These are phyloP conservation scores for Daldinia caldariorum DNA, from an alignment of 495 filamentous ascomycete species.

Conservation along the genomic window DNA sequence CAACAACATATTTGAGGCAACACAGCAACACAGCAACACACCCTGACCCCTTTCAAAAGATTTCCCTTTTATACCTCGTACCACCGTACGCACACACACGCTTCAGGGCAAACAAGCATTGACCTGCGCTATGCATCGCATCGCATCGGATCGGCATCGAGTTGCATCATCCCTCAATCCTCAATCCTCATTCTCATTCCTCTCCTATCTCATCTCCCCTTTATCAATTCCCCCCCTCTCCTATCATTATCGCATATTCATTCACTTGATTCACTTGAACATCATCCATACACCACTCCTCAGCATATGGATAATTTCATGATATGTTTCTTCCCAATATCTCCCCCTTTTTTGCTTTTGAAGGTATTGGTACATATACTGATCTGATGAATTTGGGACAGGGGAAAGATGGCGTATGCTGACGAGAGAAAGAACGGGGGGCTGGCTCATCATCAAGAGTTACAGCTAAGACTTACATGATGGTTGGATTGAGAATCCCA, in stretches of 20 bases:
- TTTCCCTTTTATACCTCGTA: conserved; percentile 11
- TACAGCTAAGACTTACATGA: conserved; percentile 35
- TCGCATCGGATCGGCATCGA: conserved; percentile 26
- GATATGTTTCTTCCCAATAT: background rate
- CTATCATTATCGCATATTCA: conserved; percentile 12
- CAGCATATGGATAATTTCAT: conserved; percentile 11
- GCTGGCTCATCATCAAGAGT: conserved; percentile 27
- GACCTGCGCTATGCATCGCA: conserved; percentile 30
- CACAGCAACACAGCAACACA: conserved; percentile 46
- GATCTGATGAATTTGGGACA: conserved; percentile 12
- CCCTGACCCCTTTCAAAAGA: conserved; percentile 36
- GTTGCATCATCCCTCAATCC: conserved; percentile 12
- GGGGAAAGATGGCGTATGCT: conserved; percentile 25
- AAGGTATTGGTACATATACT: background rate
- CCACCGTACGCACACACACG: background rate
- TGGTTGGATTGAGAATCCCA: conserved; percentile 17
- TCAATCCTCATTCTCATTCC: conserved; percentile 20
- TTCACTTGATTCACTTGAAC: conserved; percentile 22
- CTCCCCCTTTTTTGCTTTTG: background rate
- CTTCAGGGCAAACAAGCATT: conserved; percentile 23
- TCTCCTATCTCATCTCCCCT: background rate
- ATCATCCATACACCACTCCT: conserved; percentile 9
- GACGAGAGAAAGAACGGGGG: conserved; percentile 28
- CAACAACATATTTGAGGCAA: conserved; percentile 43
- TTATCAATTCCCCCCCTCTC: conserved; percentile 15